phyloP scores from a whole-genome alignment of 148 eudicot genomes.

The Persicaria tinctoria region DNA sequence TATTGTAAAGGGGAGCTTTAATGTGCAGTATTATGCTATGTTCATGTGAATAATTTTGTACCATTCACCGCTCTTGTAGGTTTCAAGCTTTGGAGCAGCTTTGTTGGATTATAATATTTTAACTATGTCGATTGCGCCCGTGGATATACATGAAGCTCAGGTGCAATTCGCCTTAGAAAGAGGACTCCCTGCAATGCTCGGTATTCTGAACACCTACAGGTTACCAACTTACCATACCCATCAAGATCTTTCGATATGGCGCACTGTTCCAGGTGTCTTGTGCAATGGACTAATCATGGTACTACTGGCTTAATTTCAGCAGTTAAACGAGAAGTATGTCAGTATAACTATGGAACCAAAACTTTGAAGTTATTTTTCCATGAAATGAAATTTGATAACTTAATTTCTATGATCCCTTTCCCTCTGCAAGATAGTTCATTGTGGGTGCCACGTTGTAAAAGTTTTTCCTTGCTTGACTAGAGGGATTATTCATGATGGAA shows the following conservation, averaged over 20 bases:
- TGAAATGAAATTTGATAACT: background rate
- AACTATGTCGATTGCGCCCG: slow-evolving; percentile 59
- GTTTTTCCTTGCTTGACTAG: slow-evolving; percentile 23
- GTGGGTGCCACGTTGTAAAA: background rate
- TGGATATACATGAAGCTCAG: slow-evolving; percentile 53
- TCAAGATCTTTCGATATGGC: slow-evolving; percentile 54
- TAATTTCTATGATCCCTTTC: too few relatives aligned
- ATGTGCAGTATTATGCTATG: background rate
- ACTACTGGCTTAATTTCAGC: slow-evolving; percentile 8
- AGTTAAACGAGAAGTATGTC: background rate
- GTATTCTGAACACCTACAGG: slow-evolving; percentile 39
- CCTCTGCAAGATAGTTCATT: background rate
- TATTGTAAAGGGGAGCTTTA: background rate
- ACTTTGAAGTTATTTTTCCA: background rate
- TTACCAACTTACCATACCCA: slow-evolving; percentile 47
- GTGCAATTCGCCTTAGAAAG: slow-evolving; percentile 59
- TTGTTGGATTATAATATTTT: slow-evolving; percentile 38
- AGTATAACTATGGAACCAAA: background rate
- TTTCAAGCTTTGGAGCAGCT: slow-evolving; percentile 51
- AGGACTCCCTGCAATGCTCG: slow-evolving; percentile 59
- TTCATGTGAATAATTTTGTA: background rate
- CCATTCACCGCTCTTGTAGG: slow-evolving; percentile 19
- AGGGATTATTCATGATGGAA: slow-evolving; percentile 58
- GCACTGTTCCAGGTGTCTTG: slow-evolving; percentile 61
- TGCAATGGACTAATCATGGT: slow-evolving; percentile 48